A percentile compares a stretch with the other conserved stretches of the same genome.
phyloP scores from a whole-genome alignment of 805 yeast species.

The Torulaspora indica region DNA sequence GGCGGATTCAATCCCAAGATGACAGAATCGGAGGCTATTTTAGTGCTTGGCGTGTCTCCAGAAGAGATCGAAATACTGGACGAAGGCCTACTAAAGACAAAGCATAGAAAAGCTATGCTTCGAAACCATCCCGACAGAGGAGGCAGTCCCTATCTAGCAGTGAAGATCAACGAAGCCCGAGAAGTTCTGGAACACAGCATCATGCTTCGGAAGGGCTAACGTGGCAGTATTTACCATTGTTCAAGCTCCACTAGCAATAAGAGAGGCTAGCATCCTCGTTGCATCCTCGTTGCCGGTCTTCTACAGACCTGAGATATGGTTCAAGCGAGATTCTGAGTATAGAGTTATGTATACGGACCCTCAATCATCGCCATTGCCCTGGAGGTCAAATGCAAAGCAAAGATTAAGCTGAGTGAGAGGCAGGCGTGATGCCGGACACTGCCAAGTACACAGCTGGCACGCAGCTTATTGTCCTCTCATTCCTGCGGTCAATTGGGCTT shows the following conservation, averaged over 20 bases:
- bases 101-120: conserved; percentile 79
- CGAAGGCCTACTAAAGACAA: conserved; percentile 57
- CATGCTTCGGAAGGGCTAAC: conserved; percentile 17
- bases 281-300: too few relatives aligned
- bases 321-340: background rate
- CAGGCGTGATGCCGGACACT: background rate
- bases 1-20: conserved; percentile 65
- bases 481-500: background rate
- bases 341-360: background rate
- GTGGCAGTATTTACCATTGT: too few relatives aligned
- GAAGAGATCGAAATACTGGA: conserved; percentile 50
- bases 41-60: conserved; percentile 55
- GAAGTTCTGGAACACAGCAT: conserved; percentile 49
- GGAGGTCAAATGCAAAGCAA: background rate
- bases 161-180: conserved; percentile 89
- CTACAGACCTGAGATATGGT: too few relatives aligned
- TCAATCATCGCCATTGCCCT: background rate
- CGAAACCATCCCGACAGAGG: conserved; percentile 94
- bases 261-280: too few relatives aligned
- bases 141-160: conserved; percentile 83
- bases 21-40: conserved; percentile 68
- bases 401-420: background rate
- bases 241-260: too few relatives aligned
- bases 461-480: background rate
- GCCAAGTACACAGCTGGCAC: background rate